These are phyloP conservation scores for Suillus sp. DNA, from an alignment of 768 basidiomycete species.

Conservation along the genomic window DNA sequence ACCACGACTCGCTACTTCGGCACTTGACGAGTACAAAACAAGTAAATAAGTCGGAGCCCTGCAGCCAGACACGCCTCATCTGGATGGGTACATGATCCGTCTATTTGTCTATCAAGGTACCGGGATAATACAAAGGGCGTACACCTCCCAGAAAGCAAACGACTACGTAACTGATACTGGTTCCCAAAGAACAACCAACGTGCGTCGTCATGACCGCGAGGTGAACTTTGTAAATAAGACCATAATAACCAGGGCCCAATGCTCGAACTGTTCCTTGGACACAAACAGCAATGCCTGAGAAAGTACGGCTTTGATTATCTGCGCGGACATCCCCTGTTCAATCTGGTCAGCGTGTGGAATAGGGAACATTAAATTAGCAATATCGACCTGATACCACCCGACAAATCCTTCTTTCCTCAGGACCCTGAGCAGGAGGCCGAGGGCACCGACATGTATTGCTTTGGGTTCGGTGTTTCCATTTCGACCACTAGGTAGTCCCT, in stretches of 20 bases:
- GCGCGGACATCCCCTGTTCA: constrained; percentile 89
- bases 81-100: not conserved
- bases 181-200: not conserved
- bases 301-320: constrained; percentile 93
- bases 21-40: constrained; percentile 1
- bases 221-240: constrained; percentile 44
- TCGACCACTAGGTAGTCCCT: constrained; percentile 25
- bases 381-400: constrained; percentile 92
- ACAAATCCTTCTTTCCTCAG: constrained; percentile 74
- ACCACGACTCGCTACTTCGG: not conserved
- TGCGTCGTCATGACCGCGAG: constrained; percentile 13
- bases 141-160: not conserved
- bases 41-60: not conserved
- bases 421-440: constrained; percentile 73
- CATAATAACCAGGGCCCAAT: constrained; percentile 78
- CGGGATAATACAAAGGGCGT: not conserved
- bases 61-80: not conserved
- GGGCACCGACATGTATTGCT: constrained; percentile 65
- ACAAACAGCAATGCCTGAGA: constrained; percentile 96
- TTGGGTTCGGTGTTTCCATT: constrained; percentile 23
- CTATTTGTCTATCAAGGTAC: not conserved
- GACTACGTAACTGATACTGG: not conserved
- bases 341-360: constrained; percentile 10
- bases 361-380: constrained; percentile 2
- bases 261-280: constrained; percentile 97